Evolutionary conservation across 805 yeast species (phyloP).

Genomic region (Ogataea populi-albae): DNA sequence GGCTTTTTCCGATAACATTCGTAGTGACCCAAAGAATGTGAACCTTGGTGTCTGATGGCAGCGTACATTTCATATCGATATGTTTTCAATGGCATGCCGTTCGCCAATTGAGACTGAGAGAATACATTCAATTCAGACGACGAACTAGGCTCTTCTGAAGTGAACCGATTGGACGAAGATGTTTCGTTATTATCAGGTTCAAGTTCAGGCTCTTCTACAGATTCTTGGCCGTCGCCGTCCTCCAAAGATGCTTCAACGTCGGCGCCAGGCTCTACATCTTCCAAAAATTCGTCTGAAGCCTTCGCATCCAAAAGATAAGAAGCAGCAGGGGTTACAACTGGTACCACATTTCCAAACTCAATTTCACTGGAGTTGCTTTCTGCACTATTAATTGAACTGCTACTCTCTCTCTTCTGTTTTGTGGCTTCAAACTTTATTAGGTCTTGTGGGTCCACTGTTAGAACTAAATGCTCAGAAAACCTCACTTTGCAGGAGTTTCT

Average conservation of each 20-base stretch:
- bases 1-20: constrained; percentile 85
- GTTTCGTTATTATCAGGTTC: too few relatives aligned
- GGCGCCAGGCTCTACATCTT: constrained; percentile 18
- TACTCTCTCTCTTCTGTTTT: constrained; percentile 1
- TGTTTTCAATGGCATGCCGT: constrained; percentile 1
- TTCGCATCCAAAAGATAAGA: constrained; percentile 21
- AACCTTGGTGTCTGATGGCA: constrained; percentile 80
- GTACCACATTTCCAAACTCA: constrained; percentile 27
- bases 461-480: constrained; percentile 53
- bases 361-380: constrained; percentile 29
- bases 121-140: too few relatives aligned
- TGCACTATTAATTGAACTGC: background rate
- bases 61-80: constrained; percentile 61
- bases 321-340: constrained; percentile 12
- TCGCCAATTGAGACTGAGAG: too few relatives aligned
- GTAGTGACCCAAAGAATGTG: constrained; percentile 86
- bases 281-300: constrained; percentile 21
- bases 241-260: too few relatives aligned
- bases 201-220: too few relatives aligned
- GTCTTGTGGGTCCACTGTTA: constrained; percentile 44
- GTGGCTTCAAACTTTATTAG: constrained; percentile 10
- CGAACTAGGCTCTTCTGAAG: too few relatives aligned
- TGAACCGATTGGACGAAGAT: too few relatives aligned
- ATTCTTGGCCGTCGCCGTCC: too few relatives aligned
- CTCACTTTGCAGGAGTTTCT: constrained; percentile 73